Base-by-base conservation (phyloP, 2,329 filamentous ascomycete genomes). In the Aspergillus pseudoterreus region DNA sequence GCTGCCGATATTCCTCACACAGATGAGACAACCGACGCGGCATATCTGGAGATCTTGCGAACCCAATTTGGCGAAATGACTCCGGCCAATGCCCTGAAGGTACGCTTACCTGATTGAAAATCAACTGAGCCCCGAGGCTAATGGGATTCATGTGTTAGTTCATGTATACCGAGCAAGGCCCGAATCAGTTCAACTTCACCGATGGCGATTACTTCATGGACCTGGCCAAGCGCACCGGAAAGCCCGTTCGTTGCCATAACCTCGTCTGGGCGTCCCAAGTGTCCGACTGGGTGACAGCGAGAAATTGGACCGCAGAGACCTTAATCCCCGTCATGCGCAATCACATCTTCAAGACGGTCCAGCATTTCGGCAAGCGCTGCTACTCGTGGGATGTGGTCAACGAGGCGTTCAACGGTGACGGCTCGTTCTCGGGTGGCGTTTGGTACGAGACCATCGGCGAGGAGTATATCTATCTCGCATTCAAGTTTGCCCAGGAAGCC, bases 41-140 rank as follows among this genome's bases (percentile, higher is more conserved):
- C 72, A 17, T 87, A 86, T 66, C 69, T 76, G 15, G 67, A 69
- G 27, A 79, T 84, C 51, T 70, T 83, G 45, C 73, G 75, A 14
- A 68, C 71, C 50, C 80, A 84, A 60, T 86, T 85, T 58, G 83
- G 83, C 38, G 78, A 82, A 66, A 74, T 84, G n/a, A 84, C 82
- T 0, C 81, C 82, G 0, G 80, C 79, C 45, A 86, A 86, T 62
- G 76, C 76, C 2, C 78, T 83, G 64, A 80, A 81, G 57, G 63
- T 65, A 47, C 38, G 51, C 5, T 43, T 9, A 4, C 33, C 15
- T 11, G 17, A 17, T 3, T 35, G n/a, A 30, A 49, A 38, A 11
- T 19, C 17, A 39, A 45, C 19, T 22, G 10, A 42, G 12, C 11
- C 17, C 11, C 4, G 19, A 9, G 15, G 4, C 39, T 51, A n/a